These are phyloP conservation scores for Xerocomus spinulosus DNA, from an alignment of 768 basidiomycete genomes.

Conservation along the genomic window DNA sequence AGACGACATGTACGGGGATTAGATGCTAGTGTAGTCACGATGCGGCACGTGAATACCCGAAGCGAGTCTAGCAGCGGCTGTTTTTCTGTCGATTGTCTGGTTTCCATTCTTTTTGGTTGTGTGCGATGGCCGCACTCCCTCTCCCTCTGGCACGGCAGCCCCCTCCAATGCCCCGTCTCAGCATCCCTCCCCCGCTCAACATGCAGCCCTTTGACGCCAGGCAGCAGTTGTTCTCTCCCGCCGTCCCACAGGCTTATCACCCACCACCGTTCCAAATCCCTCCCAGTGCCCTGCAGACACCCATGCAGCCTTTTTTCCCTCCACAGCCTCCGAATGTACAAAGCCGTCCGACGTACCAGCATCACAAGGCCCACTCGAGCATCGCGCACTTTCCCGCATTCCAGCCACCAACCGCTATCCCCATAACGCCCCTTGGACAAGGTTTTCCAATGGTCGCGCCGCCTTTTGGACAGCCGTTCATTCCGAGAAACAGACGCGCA, in stretches of 20 bases:
- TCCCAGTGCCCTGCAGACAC: slow-evolving; percentile 55
- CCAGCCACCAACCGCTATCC: slow-evolving; percentile 49
- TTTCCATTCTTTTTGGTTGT: neutral
- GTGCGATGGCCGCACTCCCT: slow-evolving; percentile 24
- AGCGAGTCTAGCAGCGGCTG: slow-evolving; percentile 7
- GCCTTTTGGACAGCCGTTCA: slow-evolving; percentile 47
- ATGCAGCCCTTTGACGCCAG: slow-evolving; percentile 49
- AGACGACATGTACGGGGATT: slow-evolving; percentile 45
- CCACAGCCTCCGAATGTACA: slow-evolving; percentile 47
- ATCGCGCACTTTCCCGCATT: slow-evolving; percentile 62
- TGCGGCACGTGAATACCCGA: slow-evolving; percentile 13
- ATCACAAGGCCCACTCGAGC: slow-evolving; percentile 54
- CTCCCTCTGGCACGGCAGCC: slow-evolving; percentile 36
- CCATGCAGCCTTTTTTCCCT: slow-evolving; percentile 67
- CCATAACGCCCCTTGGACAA: slow-evolving; percentile 57
- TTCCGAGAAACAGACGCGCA: slow-evolving; percentile 60
- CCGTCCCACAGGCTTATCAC: slow-evolving; percentile 54
- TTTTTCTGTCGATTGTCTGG: neutral
- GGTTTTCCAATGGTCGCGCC: slow-evolving; percentile 52
- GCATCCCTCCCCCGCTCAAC: slow-evolving; percentile 49
- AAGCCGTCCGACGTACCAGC: slow-evolving; percentile 44
- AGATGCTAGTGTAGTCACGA: neutral
- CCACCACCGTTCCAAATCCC: slow-evolving; percentile 45
- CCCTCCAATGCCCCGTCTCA: slow-evolving; percentile 48
- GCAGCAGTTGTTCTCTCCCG: slow-evolving; percentile 35